Evolutionary conservation across 495 filamentous ascomycete species (phyloP).

Genomic region (Neurospora sp.): DNA sequence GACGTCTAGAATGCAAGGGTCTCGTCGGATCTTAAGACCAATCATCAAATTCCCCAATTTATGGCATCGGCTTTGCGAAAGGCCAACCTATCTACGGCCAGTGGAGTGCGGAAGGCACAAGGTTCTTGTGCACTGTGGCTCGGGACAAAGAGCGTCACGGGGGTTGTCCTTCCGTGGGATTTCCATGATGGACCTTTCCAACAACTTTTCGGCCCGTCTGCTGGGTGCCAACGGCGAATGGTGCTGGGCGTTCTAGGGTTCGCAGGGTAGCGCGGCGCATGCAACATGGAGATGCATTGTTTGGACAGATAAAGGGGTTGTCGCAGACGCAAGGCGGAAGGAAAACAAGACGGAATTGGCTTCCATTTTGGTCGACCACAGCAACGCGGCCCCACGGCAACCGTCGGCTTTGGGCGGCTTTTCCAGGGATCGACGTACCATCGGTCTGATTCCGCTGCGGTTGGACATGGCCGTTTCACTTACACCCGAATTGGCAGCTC

Average conservation of each 20-base stretch:
- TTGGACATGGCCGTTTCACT: background rate
- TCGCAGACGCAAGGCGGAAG: background rate
- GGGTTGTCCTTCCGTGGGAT: background rate
- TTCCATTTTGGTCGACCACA: background rate
- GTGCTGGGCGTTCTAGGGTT: background rate
- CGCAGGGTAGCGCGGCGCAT: background rate
- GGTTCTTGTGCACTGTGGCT: background rate
- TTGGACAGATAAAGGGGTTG: background rate
- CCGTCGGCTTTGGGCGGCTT: slow-evolving; percentile 23
- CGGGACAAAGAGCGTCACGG: background rate
- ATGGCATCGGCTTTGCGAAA: background rate
- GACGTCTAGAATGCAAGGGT: background rate
- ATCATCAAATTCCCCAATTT: background rate
- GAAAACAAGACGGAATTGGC: background rate
- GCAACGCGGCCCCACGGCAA: slow-evolving; percentile 12
- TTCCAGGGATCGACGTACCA: slow-evolving; percentile 8
- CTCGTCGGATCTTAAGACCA: background rate
- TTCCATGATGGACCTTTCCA: background rate
- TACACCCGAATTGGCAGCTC: background rate
- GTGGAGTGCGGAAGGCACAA: background rate
- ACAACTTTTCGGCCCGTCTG: background rate
- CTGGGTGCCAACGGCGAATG: background rate
- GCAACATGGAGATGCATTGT: background rate
- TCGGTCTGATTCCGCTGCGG: slow-evolving; percentile 18
- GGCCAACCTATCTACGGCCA: background rate